phyloP scores from a whole-genome alignment of 257 asterid genomes.

The Solanum peruvianum region DNA sequence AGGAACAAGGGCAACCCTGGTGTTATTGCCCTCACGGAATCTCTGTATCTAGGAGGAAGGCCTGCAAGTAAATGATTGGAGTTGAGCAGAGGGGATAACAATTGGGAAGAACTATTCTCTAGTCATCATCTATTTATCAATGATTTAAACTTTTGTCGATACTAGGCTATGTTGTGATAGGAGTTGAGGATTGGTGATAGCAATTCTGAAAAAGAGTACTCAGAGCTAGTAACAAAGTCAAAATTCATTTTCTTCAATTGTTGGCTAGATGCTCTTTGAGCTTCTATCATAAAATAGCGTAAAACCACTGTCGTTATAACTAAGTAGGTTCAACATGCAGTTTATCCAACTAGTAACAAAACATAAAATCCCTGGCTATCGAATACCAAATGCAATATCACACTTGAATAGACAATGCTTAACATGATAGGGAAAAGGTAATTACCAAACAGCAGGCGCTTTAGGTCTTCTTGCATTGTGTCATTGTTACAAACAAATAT shows the following conservation, averaged over 20 bases:
- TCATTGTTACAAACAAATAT: conserved; percentile 96
- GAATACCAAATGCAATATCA: neutral
- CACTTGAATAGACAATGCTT: neutral
- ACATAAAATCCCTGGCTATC: neutral
- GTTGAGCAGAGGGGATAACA: neutral
- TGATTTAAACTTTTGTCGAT: neutral
- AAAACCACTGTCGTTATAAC: neutral
- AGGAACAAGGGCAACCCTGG: conserved; percentile 91
- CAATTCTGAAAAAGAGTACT: neutral
- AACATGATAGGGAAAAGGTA: neutral
- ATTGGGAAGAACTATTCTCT: neutral
- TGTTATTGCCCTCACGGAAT: conserved; percentile 92
- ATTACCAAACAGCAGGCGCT: conserved; percentile 85
- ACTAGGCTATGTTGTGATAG: neutral
- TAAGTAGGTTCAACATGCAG: neutral
- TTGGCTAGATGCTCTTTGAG: neutral
- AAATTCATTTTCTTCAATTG: neutral
- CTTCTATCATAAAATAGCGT: neutral
- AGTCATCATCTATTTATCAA: neutral
- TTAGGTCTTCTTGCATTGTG: conserved; percentile 94
- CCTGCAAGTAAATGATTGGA: conserved; percentile 31
- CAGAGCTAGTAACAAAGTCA: neutral
- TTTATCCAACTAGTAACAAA: neutral
- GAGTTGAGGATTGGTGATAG: neutral
- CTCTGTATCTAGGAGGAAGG: conserved; percentile 89